Evolutionary conservation across 768 basidiomycete genomes (phyloP).

Genomic region (Lactarius akahatsu): DNA sequence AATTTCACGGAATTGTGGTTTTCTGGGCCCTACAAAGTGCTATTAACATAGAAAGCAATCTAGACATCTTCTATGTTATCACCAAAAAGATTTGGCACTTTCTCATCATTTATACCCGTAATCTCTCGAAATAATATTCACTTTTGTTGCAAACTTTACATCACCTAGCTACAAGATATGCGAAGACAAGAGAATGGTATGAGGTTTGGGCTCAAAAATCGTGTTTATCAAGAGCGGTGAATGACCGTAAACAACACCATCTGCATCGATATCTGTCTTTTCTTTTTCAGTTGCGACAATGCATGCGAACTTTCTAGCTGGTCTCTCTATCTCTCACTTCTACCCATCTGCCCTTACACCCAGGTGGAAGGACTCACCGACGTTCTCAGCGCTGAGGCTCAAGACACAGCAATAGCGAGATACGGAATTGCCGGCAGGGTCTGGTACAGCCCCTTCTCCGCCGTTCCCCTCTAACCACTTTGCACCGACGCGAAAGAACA

Average conservation of each 20-base stretch:
- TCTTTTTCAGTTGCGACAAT: slow-evolving; percentile 10
- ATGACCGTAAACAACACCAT: slow-evolving; percentile 15
- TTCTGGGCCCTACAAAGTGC: too few species aligned
- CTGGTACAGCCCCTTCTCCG: slow-evolving; percentile 50
- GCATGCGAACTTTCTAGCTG: slow-evolving; percentile 11
- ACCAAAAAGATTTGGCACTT: too few species aligned
- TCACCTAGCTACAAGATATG: too few species aligned
- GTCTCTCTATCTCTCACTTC: slow-evolving; percentile 24
- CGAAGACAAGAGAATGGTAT: too few species aligned
- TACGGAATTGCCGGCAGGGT: slow-evolving; percentile 87
- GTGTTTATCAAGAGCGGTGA: too few species aligned
- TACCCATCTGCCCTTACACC: not conserved
- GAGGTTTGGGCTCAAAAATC: too few species aligned
- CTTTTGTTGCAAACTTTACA: too few species aligned
- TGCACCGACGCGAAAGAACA: slow-evolving; percentile 22
- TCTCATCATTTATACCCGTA: too few species aligned
- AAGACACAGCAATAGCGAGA: slow-evolving; percentile 57
- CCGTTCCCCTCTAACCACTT: slow-evolving; percentile 43
- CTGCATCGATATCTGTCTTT: not conserved
- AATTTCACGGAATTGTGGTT: too few species aligned
- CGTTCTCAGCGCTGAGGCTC: slow-evolving; percentile 40
- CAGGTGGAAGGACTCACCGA: not conserved
- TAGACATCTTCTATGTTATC: too few species aligned
- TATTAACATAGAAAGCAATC: too few species aligned
- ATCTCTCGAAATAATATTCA: too few species aligned